These are phyloP conservation scores for Echium plantagineum DNA, from an alignment of 257 asterid genomes.

Conservation along the genomic window DNA sequence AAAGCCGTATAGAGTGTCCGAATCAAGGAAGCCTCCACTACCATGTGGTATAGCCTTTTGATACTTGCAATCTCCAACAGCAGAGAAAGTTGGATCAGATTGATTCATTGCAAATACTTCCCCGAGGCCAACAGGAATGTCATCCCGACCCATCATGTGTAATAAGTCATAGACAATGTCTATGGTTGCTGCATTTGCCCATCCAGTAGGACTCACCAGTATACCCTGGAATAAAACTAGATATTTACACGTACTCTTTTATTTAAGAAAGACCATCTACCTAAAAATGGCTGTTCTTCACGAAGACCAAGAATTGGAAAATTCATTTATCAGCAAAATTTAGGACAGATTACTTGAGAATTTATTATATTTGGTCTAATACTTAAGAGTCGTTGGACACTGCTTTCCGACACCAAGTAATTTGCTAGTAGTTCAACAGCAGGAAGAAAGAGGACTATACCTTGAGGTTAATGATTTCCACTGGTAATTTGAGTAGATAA, in stretches of 20 bases:
- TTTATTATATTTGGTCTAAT: too few relatives aligned
- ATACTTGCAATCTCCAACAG: conserved; percentile 76
- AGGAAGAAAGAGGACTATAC: conserved; percentile 16
- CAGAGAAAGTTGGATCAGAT: conserved; percentile 29
- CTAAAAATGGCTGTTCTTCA: too few relatives aligned
- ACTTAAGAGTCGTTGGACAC: too few relatives aligned
- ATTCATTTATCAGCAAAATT: too few relatives aligned
- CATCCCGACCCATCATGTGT: conserved; percentile 96
- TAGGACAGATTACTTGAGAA: too few relatives aligned
- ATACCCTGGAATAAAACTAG: conserved; percentile 38
- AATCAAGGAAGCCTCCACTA: conserved; percentile 70
- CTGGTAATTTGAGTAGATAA: conserved; percentile 67
- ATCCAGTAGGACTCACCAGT: conserved; percentile 69
- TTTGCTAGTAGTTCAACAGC: not conserved
- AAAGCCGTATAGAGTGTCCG: conserved; percentile 72
- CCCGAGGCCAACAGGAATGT: conserved; percentile 74
- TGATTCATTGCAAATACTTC: conserved; percentile 53
- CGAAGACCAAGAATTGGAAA: too few relatives aligned
- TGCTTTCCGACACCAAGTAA: too few relatives aligned
- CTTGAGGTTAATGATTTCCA: conserved; percentile 64
- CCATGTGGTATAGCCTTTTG: conserved; percentile 69
- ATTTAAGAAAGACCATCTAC: too few relatives aligned
- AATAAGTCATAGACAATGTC: conserved; percentile 67
- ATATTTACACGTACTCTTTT: too few relatives aligned
- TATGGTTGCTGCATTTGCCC: conserved; percentile 85